Evolutionary conservation across 2,329 filamentous ascomycete genomes (phyloP), one percentile per base, ranked within the genome.

Genomic region (Pseudogymnoascus pannorum): DNA sequence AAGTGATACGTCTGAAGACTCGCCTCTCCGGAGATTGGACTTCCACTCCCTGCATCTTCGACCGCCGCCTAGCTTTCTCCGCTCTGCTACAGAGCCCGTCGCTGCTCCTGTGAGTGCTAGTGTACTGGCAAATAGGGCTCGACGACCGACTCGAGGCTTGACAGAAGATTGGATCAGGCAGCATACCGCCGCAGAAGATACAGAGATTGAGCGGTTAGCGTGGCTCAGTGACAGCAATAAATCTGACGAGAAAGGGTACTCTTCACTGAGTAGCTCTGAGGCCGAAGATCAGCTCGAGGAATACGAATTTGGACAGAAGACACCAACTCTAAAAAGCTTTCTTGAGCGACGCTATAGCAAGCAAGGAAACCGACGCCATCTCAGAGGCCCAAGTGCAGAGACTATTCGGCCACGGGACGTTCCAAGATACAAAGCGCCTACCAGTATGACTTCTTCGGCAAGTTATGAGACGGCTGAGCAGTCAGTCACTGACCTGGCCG

Each of bases 101-200:
- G 68, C 72, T 58, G 71, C 71, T n/a, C 68, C 72, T 61, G 68
- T 71, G 38, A 72, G 70, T 68, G 84, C 83, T 22, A 81, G 83
- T 7, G 83, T 87, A 22, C 81, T 87, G 64, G 83, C 82, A 57
- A 87, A 87, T 68, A 80, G 85, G 66, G 85, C 79, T 57, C 76
- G 85, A 70, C 76, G 85, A 71, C 78, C 82, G 61, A 77, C 79
- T 14, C 78, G 79, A 66, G 85, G 87, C 63, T 81, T 92, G 60
- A 91, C 88, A 0, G 88, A 92, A 73, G 88, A 92, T 77, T 93
- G 90, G 90, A 91, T 94, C 66, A 87, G 89, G 64, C 88, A 90
- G 64, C 91, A 92, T 70, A 86, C 90, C n/a, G 44, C 86, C 11
- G 69, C 87, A n/a, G 82, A 83, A 65, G 84, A 87, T 66, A 81